A percentile compares a stretch with the other conserved stretches of the same genome.
Conservation (phyloP, 108 stramenopile species). For the Parietichytrium sp. region DNA sequence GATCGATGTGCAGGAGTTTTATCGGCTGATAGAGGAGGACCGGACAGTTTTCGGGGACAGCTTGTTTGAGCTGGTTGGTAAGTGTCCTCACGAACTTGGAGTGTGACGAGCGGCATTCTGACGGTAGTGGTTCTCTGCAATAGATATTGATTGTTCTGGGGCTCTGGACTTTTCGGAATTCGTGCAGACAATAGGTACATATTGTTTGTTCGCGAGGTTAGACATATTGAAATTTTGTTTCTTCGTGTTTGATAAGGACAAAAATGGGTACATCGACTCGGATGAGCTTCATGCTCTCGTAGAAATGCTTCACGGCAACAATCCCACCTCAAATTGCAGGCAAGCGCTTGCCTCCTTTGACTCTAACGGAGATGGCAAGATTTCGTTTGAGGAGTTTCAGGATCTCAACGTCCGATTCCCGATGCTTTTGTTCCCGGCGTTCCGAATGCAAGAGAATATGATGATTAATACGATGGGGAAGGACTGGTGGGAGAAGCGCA, state of each 20-base stretch:
- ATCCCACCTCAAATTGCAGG: not conserved
- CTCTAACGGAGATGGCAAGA: constrained; percentile 10
- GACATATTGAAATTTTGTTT: constrained; percentile 46
- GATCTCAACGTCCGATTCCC: constrained; percentile 38
- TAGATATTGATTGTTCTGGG: constrained; percentile 37
- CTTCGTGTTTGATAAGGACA: constrained; percentile 48
- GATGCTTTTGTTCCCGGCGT: constrained; percentile 47
- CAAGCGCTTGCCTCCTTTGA: not conserved
- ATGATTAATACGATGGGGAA: constrained; percentile 46
- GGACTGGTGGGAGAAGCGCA: constrained; percentile 44
- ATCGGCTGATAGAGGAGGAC: constrained; percentile 40
- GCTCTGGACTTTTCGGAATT: constrained; percentile 41
- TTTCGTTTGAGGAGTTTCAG: constrained; percentile 47
- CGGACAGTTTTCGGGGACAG: constrained; percentile 41
- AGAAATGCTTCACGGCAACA: constrained; percentile 34
- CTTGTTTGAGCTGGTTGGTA: constrained; percentile 41
- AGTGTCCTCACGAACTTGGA: not conserved
- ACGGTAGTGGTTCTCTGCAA: not conserved
- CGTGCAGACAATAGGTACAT: constrained; percentile 28
- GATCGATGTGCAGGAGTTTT: constrained; percentile 39
- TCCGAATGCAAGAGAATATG: constrained; percentile 48
- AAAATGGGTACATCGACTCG: constrained; percentile 44
- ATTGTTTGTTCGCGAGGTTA: not conserved
- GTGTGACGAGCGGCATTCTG: not conserved
- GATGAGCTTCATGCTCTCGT: constrained; percentile 46